Evolutionary conservation across 257 asterid species (phyloP), one percentile per base, ranked within the genome.

Genomic region (Capsicum rhomboideum): DNA sequence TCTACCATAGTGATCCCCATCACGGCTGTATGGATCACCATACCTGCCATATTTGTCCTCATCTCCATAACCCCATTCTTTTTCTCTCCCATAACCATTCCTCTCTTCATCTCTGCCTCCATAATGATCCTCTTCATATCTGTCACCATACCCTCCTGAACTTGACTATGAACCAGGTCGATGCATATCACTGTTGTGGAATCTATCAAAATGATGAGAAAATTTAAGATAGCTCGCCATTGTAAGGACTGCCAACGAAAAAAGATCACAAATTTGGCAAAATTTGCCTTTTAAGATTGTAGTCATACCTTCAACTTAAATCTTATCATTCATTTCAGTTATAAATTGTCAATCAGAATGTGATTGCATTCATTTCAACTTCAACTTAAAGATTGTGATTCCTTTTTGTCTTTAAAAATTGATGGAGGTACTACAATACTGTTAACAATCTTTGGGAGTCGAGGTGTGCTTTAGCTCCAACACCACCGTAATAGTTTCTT

Each of bases 51-150:
- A 91, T 87, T 90, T 91, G 26, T 94, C 98, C 72, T 92, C 98
- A 85, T 93, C 97, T 82, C 90, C 87, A 63, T 91, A 86, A 80
- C 92, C 91, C 91, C 93, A 86, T 82, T 93, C 98, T 86, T 96
- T 90, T 37, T 93, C 98, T 87, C 94, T 90, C 66, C 97, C 97
- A 78, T 92, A 90, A 80, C 96, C 97, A 91, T 91, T 92, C 44
- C 93, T 86, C 81, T 93, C 97, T 67, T 95, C 98, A 87, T 93
- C 97, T 90, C 92, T 88, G 90, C 86, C 88, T 85, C 94, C 94
- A 88, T 86, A 89, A 44, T 92, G 95, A 86, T 94, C 97, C 89
- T 92, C 97, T 83, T 91, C 96, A 84, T 88, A 91, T 86, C 88
- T 88, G 84, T 91, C 97, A 53, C 94, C 93, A 85, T 91, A 91